A percentile compares a stretch with the other conserved stretches of the same genome.
phyloP scores from a whole-genome alignment of 768 basidiomycete species.

The Clitopilus passeckerianus region DNA sequence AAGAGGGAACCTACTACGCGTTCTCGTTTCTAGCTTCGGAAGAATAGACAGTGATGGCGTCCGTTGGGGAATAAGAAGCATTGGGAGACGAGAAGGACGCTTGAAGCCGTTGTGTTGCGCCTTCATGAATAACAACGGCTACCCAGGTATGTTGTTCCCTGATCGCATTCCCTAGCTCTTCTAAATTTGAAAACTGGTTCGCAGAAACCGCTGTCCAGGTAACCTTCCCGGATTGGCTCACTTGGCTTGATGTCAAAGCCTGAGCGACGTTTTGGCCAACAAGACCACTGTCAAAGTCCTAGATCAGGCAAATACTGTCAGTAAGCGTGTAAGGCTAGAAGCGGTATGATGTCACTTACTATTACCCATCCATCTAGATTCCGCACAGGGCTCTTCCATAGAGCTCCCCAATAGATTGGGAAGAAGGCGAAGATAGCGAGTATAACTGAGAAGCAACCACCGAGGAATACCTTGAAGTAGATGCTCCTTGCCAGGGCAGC shows the following conservation, averaged over 20 bases:
- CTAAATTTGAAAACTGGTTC: constrained; percentile 31
- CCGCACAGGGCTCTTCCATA: constrained; percentile 32
- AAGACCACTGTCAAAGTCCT: constrained; percentile 54
- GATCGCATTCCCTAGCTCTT: constrained; percentile 41
- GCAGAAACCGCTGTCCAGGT: constrained; percentile 34
- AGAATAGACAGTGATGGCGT: constrained; percentile 42
- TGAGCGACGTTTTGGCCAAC: constrained; percentile 40
- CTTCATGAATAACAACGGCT: constrained; percentile 39
- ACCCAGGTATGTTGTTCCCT: constrained; percentile 47
- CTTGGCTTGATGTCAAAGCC: constrained; percentile 27
- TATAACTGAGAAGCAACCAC: constrained; percentile 8
- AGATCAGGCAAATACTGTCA: neutral
- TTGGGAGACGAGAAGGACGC: constrained; percentile 31
- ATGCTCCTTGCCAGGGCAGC: constrained; percentile 6
- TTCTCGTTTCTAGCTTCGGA: constrained; percentile 54
- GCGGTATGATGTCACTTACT: constrained; percentile 23
- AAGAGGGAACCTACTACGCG: constrained; percentile 56
- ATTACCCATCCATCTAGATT: constrained; percentile 47
- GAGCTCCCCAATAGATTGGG: constrained; percentile 47
- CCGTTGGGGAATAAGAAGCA: constrained; percentile 38
- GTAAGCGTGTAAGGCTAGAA: neutral
- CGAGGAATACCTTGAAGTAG: constrained; percentile 11
- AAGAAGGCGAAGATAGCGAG: constrained; percentile 35
- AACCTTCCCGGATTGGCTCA: neutral
- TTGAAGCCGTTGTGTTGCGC: constrained; percentile 29